A percentile compares a stretch with the other conserved stretches of the same genome.
Evolutionary conservation across 306 rosid species (phyloP).

Genomic region (Lithocarpus polystachyus): DNA sequence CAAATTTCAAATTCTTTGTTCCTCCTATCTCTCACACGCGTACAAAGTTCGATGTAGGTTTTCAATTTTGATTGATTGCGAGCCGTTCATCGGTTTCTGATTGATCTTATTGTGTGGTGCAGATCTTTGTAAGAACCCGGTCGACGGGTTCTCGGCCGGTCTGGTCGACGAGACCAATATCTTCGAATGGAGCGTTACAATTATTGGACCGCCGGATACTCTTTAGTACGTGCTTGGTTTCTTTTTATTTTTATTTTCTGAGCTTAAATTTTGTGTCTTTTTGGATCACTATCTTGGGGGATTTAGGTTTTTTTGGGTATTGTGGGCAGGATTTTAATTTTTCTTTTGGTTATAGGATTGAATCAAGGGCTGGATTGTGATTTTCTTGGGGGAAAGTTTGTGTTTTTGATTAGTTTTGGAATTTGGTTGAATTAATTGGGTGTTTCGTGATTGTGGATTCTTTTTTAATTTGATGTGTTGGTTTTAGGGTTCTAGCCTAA

Average conservation of each 20-base stretch:
- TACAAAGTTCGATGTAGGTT: not conserved
- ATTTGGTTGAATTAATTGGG: slow-evolving; percentile 8
- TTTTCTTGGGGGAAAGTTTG: not conserved
- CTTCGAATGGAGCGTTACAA: slow-evolving; percentile 97
- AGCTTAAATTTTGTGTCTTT: not conserved
- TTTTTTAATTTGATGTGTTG: not conserved
- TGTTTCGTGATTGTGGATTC: slow-evolving; percentile 1
- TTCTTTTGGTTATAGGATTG: slow-evolving; percentile 9
- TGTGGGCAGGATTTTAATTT: not conserved
- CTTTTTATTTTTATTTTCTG: not conserved
- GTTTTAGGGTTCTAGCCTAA: slow-evolving; percentile 4
- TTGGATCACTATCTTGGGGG: not conserved
- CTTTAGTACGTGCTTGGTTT: slow-evolving; percentile 58
- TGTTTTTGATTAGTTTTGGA: not conserved
- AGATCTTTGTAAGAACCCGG: slow-evolving; percentile 98
- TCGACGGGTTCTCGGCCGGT: slow-evolving; percentile 97
- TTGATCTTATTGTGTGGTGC: slow-evolving; percentile 10
- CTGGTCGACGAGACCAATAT: slow-evolving; percentile 84
- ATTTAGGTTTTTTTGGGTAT: slow-evolving; percentile 4
- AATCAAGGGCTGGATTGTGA: slow-evolving; percentile 18
- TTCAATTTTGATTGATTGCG: slow-evolving; percentile 19
- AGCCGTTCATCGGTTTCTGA: slow-evolving; percentile 11
- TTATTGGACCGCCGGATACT: slow-evolving; percentile 99
- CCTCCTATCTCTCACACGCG: not conserved
- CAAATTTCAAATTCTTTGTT: not conserved